Evolutionary conservation across 169 alveolate genomes (phyloP), one percentile per base, ranked within the genome.

Genomic region (Fabrea salina): DNA sequence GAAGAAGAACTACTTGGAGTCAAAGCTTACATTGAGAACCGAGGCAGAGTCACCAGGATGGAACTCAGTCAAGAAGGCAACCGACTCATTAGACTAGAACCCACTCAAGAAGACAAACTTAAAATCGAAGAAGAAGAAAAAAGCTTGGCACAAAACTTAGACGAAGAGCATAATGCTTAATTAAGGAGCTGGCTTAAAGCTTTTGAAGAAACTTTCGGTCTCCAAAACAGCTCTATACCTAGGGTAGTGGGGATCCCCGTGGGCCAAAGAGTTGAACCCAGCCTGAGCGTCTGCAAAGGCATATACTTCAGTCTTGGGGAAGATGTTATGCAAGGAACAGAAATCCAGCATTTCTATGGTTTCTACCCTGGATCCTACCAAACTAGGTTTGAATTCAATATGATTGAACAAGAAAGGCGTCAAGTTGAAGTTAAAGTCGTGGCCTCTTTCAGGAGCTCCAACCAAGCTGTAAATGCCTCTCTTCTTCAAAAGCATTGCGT

Each of bases 51-150:
- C 66, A 75, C 70, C 37, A 85, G 90, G 59, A 33, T 68, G 2
- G 96, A 91, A 61, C 76, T 91, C 37, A 40, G 86, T 35, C 72
- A 64, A 32, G 94, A 91, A 79, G 85, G 94, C 35, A 89, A 87
- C 78, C 83, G 84, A 80, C 53, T 91, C 19, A 84, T 91, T 40
- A 86, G 91, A 61, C 81, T 91, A 78, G 91, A 82, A 56, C 94
- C 96, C 19, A 80, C 89, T 66, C 77, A 75, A 84, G 83, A 85
- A 81, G 92, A 83, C 35, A 67, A 76, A 78, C 41, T 64, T 30
- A 59, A 27, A 66, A 78, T 79, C 22, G 19, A 58, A 13, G 82
- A 70, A 50, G 89, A 79, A 74, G 84, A 78, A 78, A 53, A 74
- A 43, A 19, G 64, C 35, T 40, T 84, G 6, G 44, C 67, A 33